Base-by-base conservation (phyloP, 2,329 filamentous ascomycete genomes). In the Fusarium caatingaense region DNA sequence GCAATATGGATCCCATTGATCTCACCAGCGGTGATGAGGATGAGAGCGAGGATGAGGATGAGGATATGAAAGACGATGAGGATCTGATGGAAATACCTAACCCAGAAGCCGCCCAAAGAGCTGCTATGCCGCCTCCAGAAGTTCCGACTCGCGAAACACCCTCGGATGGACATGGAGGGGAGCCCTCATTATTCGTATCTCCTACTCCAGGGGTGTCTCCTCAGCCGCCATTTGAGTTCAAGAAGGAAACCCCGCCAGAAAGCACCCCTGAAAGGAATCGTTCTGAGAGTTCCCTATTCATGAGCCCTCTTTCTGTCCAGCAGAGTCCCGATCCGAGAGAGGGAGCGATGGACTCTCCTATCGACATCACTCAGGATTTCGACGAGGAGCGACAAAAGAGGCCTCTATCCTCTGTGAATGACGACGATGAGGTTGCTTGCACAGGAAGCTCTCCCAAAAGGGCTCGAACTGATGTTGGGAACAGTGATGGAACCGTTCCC, bases 271-370 rank as follows among this genome's bases (percentile, higher is more conserved):
- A 2, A 5, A 56, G 56, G 11, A 30, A 9, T 16, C 55, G 71
- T 6, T 62, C 55, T n/a, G 67, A 73, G 27, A 72, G 28, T 4
- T 30, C 28, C 12, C 28, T 30, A 30, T 30, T 30, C 28, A 1
- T 30, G 28, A 68, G 69, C 28, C 56, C 71, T 9, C 72, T 71
- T 2, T 40, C 49, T 8, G 68, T 56, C 18, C 16, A 65, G 20
- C 20, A 12, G 34, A n/a, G 18, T n/a, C 45, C 69, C 2, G 55
- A 65, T 16, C 48, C 51, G 20, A 15, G 37, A 27, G 40, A 20
- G 18, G 57, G 28, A 27, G 16, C 16, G 6, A 42, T 8, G 6
- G 16, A n/a, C 32, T 45, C 16, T 7, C 54, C 62, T 0, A 48
- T 46, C 16, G 51, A 59, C n/a, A 28, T 60, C n/a, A 50, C 54